These are phyloP conservation scores for Lepiota brunneoincarnata DNA, from an alignment of 768 basidiomycete species.

Conservation along the genomic window DNA sequence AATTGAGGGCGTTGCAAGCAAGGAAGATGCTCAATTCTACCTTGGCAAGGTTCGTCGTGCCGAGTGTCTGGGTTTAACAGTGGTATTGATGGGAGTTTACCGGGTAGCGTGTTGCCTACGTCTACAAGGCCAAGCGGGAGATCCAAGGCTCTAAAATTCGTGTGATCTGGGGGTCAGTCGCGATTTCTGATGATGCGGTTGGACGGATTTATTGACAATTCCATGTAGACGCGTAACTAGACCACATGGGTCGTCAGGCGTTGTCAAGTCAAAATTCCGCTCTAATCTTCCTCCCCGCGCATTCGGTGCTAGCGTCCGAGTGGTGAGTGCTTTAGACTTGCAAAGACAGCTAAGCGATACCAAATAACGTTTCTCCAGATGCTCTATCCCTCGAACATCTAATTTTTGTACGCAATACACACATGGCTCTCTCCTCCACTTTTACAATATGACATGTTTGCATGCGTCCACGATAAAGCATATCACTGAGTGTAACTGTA, in stretches of 20 bases:
- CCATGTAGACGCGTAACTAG: constrained; percentile 83
- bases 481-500: background rate
- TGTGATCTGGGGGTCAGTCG: constrained; percentile 93
- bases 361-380: constrained; percentile 49
- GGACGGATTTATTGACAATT: background rate
- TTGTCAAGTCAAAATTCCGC: constrained; percentile 95
- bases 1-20: constrained; percentile 92
- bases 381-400: constrained; percentile 89
- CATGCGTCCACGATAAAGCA: constrained; percentile 28
- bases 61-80: background rate
- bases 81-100: constrained; percentile 3
- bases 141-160: constrained; percentile 93
- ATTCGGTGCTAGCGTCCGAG: constrained; percentile 89
- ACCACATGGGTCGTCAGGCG: constrained; percentile 91
- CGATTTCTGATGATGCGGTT: background rate
- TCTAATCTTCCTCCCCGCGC: constrained; percentile 93
- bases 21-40: constrained; percentile 97
- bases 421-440: constrained; percentile 30
- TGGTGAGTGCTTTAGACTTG: constrained; percentile 53
- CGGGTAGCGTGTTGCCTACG: constrained; percentile 87
- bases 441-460: constrained; percentile 47
- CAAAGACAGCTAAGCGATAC: background rate
- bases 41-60: constrained; percentile 83
- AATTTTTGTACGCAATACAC: constrained; percentile 32
- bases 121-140: constrained; percentile 96